Evolutionary conservation across 441 rosid genomes (phyloP).

Genomic region (Erodium chrysanthum): DNA sequence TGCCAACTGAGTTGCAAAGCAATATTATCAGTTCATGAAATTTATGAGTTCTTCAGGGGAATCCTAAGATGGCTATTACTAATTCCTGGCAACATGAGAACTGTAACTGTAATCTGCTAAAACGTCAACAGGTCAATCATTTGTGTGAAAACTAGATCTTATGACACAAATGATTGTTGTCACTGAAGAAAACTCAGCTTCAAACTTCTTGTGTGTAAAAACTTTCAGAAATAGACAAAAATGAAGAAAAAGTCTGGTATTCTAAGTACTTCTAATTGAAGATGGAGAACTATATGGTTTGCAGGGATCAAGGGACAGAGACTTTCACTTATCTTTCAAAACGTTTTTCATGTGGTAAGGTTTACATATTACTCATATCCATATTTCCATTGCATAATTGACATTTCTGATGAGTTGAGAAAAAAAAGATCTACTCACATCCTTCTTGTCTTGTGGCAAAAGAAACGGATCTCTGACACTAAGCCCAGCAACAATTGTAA

Average conservation of each 20-base stretch:
- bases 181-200: not conserved
- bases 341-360: not conserved
- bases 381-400: not conserved
- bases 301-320: not conserved
- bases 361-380: not conserved
- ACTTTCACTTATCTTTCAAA: not conserved
- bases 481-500: constrained; percentile 92
- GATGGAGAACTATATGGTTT: not conserved
- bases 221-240: not conserved
- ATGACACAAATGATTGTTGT: not conserved
- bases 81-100: constrained; percentile 10
- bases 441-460: constrained; percentile 94
- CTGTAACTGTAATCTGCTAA: not conserved
- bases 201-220: not conserved
- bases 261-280: not conserved
- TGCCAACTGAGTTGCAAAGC: constrained; percentile 53
- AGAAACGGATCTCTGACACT: constrained; percentile 98
- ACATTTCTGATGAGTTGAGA: not conserved
- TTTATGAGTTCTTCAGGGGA: constrained; percentile 1
- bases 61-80: constrained; percentile 4
- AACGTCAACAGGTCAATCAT: not conserved
- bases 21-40: constrained; percentile 6
- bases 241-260: not conserved
- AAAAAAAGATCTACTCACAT: constrained; percentile 41
- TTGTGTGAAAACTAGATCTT: constrained; percentile 2